phyloP scores from a whole-genome alignment of 2,329 filamentous ascomycete genomes.

The Monilinia aucupariae region DNA sequence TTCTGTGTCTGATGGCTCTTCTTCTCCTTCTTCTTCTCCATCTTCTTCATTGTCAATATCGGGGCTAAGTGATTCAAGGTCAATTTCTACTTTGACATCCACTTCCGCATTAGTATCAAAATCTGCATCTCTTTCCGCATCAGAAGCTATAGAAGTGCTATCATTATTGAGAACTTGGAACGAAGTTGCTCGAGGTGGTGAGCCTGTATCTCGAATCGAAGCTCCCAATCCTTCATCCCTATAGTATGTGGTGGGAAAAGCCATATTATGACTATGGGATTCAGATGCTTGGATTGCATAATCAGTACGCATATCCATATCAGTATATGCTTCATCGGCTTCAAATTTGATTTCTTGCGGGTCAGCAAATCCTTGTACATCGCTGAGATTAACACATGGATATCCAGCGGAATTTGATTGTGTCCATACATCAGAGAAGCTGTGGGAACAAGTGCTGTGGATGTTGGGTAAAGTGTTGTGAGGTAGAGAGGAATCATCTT shows the following conservation, averaged over 20 bases:
- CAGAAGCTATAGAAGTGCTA: conserved; percentile 16
- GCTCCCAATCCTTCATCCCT: conserved; percentile 29
- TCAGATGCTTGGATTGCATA: neutral
- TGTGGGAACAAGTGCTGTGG: conserved; percentile 17
- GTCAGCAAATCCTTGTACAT: conserved; percentile 31
- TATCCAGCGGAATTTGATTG: conserved; percentile 10
- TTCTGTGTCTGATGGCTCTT: conserved; percentile 25
- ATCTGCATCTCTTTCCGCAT: conserved; percentile 22
- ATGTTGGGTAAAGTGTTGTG: neutral
- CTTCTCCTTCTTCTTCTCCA: conserved; percentile 19
- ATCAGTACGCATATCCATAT: conserved; percentile 18
- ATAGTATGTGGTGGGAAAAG: conserved; percentile 6
- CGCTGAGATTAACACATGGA: conserved; percentile 28
- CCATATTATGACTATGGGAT: neutral
- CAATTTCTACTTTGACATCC: neutral
- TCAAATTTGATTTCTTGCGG: conserved; percentile 23
- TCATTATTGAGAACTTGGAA: conserved; percentile 14
- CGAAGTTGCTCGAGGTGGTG: conserved; percentile 17
- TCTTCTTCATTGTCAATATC: conserved; percentile 18
- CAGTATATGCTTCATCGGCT: conserved; percentile 23
- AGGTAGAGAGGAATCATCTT: conserved; percentile 19
- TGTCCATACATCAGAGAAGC: conserved; percentile 14
- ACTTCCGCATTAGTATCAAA: neutral
- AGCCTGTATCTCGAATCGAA: conserved; percentile 27
- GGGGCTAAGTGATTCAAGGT: neutral